These are phyloP conservation scores for Rhizoclosmatium globosum DNA, from an alignment of 192 early-diverging fungal genomes.

Conservation along the genomic window DNA sequence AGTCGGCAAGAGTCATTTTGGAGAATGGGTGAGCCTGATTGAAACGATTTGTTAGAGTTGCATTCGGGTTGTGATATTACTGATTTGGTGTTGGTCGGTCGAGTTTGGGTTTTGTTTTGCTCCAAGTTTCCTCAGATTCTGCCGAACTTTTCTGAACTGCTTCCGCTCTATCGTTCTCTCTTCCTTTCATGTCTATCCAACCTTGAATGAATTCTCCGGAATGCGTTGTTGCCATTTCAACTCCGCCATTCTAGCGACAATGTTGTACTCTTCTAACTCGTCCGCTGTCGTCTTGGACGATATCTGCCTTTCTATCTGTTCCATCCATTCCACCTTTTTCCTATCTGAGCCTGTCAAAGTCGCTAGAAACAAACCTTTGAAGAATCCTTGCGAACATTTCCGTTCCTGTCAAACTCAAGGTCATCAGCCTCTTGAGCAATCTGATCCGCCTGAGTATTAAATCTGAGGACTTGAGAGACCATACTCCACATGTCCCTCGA, in stretches of 20 bases:
- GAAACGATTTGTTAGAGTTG: slow-evolving; percentile 13
- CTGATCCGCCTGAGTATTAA: slow-evolving; percentile 60
- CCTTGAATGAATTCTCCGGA: no score
- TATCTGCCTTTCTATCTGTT: no score
- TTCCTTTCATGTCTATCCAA: no score
- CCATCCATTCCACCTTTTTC: background rate
- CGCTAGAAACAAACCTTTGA: slow-evolving; percentile 22
- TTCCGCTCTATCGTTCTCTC: no score
- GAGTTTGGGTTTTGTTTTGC: no score
- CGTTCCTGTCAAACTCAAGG: slow-evolving; percentile 39
- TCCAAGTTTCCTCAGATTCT: background rate
- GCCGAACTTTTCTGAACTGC: no score
- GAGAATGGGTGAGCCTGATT: slow-evolving; percentile 45
- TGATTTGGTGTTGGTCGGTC: no score
- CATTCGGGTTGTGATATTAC: background rate
- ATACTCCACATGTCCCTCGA: slow-evolving; percentile 57
- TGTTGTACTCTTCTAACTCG: no score
- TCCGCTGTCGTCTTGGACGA: no score
- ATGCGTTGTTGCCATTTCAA: no score
- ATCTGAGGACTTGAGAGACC: slow-evolving; percentile 61
- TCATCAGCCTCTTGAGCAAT: slow-evolving; percentile 59
- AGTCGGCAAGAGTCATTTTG: slow-evolving; percentile 60
- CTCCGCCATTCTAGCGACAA: no score
- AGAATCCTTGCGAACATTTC: slow-evolving; percentile 20
- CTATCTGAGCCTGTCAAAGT: background rate